Evolutionary conservation across 805 yeast genomes (phyloP), one percentile per base, ranked within the genome.

Genomic region (Saturnispora halmiae): DNA sequence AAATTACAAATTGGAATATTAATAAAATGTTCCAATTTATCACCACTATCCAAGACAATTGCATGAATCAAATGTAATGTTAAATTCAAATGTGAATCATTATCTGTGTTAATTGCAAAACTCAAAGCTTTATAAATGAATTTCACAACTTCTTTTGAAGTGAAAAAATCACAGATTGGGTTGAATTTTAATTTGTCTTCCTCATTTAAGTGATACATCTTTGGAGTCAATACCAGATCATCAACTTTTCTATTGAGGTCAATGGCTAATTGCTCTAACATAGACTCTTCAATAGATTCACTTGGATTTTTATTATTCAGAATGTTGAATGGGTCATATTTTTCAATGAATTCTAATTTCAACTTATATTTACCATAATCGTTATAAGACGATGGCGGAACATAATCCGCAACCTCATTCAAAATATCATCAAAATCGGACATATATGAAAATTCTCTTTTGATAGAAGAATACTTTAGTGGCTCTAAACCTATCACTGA

Each of bases 61-160:
- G 83, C 88, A 60, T 82, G 86, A 2, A 80, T 47, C 37, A 83
- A 64, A 54, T 82, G 92, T 29, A 83, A 64, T n/a, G 79, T 51
- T 32, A 74, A 76, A 14, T 76, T 72, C 27, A 80, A 57, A 50
- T 65, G 79, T 0, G 73, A 62, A 40, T 78, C 81, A 40, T 75
- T 72, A 1, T 67, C 65, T 1, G 64, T 59, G 36, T 67, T 68
- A 18, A 78, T 59, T 0, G 82, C 67, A 30, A 66, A 65, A 38
- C 72, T 73, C 13, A 82, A 59, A n/a, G 76, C 55, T 50, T 78
- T 78, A 50, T 69, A 73, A 5, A 80, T 44, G 30, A 80, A 58
- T 48, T 75, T 77, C 0, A 76, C 77, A 58, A 80, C 77, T 2
- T 60, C 62, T 3, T 54, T 54, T 0, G 77, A 67, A 51, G 72